Evolutionary conservation across 176 grass and related monocot species (phyloP).

Genomic region (Oryza glumipatula): DNA sequence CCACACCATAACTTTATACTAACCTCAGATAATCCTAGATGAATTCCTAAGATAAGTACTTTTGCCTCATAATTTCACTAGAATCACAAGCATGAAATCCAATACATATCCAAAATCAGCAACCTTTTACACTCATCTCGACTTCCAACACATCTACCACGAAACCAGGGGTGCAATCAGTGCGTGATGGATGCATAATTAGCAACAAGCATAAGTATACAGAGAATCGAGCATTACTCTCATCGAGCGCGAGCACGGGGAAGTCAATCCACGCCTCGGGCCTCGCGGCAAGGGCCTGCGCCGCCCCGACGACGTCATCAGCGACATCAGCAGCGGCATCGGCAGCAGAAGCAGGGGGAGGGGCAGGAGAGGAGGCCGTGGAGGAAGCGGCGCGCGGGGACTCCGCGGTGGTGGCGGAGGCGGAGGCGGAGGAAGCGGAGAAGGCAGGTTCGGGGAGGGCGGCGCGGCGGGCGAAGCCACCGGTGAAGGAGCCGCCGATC

Average conservation of each 20-base stretch:
- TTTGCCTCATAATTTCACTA: neutral
- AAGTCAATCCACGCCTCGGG: conserved; percentile 79
- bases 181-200: neutral
- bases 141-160: neutral
- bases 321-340: conserved; percentile 11
- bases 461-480: conserved; percentile 56
- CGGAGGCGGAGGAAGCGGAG: neutral
- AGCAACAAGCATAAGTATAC: neutral
- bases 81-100: neutral
- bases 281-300: conserved; percentile 46
- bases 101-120: neutral
- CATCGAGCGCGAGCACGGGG: conserved; percentile 63
- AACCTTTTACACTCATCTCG: neutral
- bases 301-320: conserved; percentile 51
- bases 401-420: neutral
- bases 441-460: neutral
- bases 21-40: no score
- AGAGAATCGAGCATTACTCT: conserved; percentile 31
- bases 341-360: neutral
- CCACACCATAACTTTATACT: neutral
- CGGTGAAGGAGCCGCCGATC: conserved; percentile 72
- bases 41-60: neutral
- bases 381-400: neutral
- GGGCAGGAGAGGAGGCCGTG: conserved; percentile 26
- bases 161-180: neutral